These are phyloP conservation scores for Starmerella ratchasimensis DNA, from an alignment of 805 yeast species.

Conservation along the genomic window DNA sequence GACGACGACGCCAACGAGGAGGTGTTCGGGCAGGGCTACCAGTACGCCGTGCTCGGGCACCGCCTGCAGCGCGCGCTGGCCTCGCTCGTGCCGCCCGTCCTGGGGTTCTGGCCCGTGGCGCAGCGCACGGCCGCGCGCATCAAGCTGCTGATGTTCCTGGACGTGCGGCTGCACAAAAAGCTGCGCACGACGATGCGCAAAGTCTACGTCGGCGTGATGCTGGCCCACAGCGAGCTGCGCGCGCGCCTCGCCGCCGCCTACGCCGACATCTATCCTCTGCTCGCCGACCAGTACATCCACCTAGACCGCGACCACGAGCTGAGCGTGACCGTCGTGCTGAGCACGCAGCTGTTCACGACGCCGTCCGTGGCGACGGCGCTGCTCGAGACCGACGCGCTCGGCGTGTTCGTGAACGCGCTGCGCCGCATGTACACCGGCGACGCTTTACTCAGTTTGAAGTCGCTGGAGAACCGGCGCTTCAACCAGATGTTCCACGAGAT, in stretches of 20 bases:
- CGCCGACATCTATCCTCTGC: constrained; percentile 65
- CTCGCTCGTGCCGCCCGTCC: not conserved
- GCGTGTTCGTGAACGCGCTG: constrained; percentile 47
- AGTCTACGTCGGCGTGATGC: constrained; percentile 48
- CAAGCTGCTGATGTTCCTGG: constrained; percentile 49
- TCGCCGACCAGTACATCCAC: constrained; percentile 54
- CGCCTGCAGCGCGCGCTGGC: not conserved
- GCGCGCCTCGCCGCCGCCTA: constrained; percentile 59
- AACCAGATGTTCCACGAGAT: constrained; percentile 69
- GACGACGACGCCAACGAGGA: constrained; percentile 2
- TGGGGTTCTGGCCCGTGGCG: constrained; percentile 8
- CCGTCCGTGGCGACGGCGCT: constrained; percentile 63
- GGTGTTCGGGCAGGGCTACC: constrained; percentile 9
- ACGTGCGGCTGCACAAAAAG: constrained; percentile 57
- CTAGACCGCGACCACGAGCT: constrained; percentile 82
- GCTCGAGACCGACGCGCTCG: constrained; percentile 48
- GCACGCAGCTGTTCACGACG: constrained; percentile 80
- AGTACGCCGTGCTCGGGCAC: not conserved
- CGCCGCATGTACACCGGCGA: constrained; percentile 49
- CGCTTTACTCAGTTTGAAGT: constrained; percentile 32
- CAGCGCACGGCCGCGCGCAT: constrained; percentile 29
- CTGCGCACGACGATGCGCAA: constrained; percentile 47
- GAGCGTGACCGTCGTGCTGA: constrained; percentile 56
- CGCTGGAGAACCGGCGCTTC: constrained; percentile 57
- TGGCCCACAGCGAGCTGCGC: constrained; percentile 45